A percentile compares a stretch with the other conserved stretches of the same genome.
Evolutionary conservation across 2,329 filamentous ascomycete genomes (phyloP).

Genomic region (Colletotrichum higginsianum): DNA sequence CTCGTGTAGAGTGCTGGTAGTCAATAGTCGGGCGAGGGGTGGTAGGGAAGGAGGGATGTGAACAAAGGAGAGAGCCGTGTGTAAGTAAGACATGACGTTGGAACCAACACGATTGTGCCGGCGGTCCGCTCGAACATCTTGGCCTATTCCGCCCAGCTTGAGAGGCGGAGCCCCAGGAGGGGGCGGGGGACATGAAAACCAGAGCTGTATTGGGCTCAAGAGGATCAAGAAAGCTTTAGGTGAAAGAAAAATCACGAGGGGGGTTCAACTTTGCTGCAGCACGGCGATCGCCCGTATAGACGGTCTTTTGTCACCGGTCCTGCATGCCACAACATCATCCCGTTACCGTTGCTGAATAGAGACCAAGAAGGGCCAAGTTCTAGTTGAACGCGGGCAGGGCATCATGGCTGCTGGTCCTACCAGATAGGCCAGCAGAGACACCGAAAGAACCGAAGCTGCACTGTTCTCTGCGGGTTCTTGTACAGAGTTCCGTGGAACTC

Average conservation of each 20-base stretch:
- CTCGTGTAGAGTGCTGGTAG: not conserved
- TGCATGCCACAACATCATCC: constrained; percentile 10
- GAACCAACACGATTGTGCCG: constrained; percentile 17
- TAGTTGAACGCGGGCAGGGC: constrained; percentile 11
- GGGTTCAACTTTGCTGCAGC: not conserved
- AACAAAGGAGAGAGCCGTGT: not conserved
- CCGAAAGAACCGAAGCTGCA: not conserved
- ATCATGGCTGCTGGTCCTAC: not conserved
- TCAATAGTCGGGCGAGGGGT: constrained; percentile 5
- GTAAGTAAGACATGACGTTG: constrained; percentile 31
- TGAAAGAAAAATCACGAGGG: not conserved
- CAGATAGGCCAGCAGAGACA: not conserved
- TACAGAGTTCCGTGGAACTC: not conserved
- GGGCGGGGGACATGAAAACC: too few species aligned
- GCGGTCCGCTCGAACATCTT: constrained; percentile 16
- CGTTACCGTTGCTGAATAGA: constrained; percentile 22
- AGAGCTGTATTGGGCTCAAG: not conserved
- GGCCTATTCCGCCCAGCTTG: constrained; percentile 9
- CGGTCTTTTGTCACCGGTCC: constrained; percentile 2
- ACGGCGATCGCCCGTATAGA: constrained; percentile 14
- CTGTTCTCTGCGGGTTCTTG: not conserved
- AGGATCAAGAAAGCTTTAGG: not conserved
- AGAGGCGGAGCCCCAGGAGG: not conserved
- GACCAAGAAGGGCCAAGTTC: not conserved
- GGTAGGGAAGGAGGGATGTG: not conserved